Base-by-base conservation (phyloP, 1,139 yeast species). In the Candida gigantensis region DNA sequence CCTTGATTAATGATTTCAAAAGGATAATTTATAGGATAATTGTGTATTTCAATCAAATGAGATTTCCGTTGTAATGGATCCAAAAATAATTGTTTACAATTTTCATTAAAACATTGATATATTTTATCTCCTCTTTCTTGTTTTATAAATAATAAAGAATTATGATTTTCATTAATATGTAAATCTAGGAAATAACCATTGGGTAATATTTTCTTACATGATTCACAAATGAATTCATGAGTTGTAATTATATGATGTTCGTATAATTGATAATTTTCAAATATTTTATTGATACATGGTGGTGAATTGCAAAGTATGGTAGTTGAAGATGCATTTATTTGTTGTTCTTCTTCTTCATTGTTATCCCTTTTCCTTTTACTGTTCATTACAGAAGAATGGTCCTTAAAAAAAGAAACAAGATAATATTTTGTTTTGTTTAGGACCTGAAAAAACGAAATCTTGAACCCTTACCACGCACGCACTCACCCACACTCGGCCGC, bases 101-200 rank as follows among this genome's bases (percentile, higher is more conserved):
- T 55, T 14, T 38, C 36, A 6, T 34, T 63, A 33, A 72, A 66
- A 44, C 84, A 79, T 28, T 51, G 53, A 39, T 58, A 73, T 3
- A 65, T 62, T 21, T 58, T 60, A 8, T 58, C 66, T 0, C 77
- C 78, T 13, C 52, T 49, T 28, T 70, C 73, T 34, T 53, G 50
- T 29, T 51, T 48, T 2, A 68, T 57, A 16, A 47, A 50, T n/a
- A 57, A 50, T 32, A 78, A 65, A 2, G 81, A 78, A 47, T 77
- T 72, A 47, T 79, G 84, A 36, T 60, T 59, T 43, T 79, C 84
- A 23, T 67, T 65, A 4, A 77, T 62, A 47, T 79, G 85, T 13
- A 77, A 45, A 4, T 65, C 62, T 18, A 79, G 52, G 7, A 69
- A 46, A 18, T 40, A 46, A 12, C 62, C 55, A 10, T 61, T 58